These are phyloP conservation scores for Camellia granthamiana DNA, from an alignment of 148 eudicot genomes.

Conservation along the genomic window DNA sequence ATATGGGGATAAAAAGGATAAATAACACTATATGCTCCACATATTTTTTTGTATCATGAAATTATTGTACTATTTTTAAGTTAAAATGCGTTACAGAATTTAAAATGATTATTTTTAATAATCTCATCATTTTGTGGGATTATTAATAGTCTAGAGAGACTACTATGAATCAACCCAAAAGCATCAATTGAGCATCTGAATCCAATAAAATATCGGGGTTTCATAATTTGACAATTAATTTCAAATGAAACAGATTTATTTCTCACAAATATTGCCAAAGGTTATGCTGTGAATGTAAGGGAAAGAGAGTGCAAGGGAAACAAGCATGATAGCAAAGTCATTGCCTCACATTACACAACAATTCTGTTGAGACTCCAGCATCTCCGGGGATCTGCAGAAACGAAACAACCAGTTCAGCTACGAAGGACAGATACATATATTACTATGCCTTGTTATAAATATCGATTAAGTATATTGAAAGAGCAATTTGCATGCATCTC, in stretches of 20 bases:
- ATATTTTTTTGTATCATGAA: too few relatives aligned
- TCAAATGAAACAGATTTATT: conserved; percentile 1
- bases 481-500: too few relatives aligned
- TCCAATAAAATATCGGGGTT: not conserved
- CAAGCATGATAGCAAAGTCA: not conserved
- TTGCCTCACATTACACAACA: conserved; percentile 69
- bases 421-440: not conserved
- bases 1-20: too few relatives aligned
- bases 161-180: not conserved
- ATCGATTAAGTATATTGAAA: too few relatives aligned
- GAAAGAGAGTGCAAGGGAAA: not conserved
- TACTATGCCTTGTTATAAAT: too few relatives aligned
- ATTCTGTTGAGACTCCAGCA: conserved; percentile 72
- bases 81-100: too few relatives aligned
- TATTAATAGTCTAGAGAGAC: too few relatives aligned
- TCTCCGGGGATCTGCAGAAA: conserved; percentile 75
- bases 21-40: too few relatives aligned
- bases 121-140: too few relatives aligned
- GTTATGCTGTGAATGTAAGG: not conserved
- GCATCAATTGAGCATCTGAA: not conserved
- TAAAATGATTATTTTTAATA: too few relatives aligned
- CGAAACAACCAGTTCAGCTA: conserved; percentile 49
- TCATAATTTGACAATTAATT: not conserved
- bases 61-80: too few relatives aligned
- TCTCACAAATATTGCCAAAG: not conserved